Conservation (phyloP, 129 eudicot species). For the Ambrosia artemisiifolia region DNA sequence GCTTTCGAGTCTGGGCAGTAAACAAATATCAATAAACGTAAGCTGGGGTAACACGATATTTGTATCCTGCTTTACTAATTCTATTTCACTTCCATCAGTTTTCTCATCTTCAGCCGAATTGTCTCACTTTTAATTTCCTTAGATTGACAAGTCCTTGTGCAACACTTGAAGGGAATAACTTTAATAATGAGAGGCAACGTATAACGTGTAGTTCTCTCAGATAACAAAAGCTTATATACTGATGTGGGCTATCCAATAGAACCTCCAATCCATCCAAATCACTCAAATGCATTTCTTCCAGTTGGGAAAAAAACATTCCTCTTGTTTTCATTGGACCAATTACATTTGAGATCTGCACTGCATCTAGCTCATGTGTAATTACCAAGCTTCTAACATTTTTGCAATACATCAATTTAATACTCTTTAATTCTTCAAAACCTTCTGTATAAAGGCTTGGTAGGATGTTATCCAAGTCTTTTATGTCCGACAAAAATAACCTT, state of each 20-base stretch:
- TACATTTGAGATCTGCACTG: too few species aligned
- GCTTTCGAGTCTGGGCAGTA: neutral
- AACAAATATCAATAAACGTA: neutral
- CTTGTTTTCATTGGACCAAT: neutral
- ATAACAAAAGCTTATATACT: neutral
- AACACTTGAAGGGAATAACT: neutral
- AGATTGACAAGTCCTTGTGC: slow-evolving; percentile 12
- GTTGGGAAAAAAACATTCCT: neutral
- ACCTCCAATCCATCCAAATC: neutral
- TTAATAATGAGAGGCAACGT: neutral
- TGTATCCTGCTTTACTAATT: neutral
- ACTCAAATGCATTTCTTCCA: neutral
- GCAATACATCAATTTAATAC: neutral
- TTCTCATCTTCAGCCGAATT: neutral
- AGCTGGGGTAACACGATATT: neutral
- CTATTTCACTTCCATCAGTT: neutral
- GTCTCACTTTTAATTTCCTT: neutral
- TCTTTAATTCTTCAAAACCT: neutral
- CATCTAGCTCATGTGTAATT: neutral
- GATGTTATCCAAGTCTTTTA: neutral
- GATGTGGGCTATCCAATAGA: slow-evolving; percentile 9
- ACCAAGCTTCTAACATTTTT: neutral
- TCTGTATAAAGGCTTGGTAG: neutral
- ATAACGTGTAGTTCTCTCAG: neutral
- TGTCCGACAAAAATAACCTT: fast-evolving